Conservation (phyloP, 495 filamentous ascomycete genomes). For the Aspergillus saccharolyticus region DNA sequence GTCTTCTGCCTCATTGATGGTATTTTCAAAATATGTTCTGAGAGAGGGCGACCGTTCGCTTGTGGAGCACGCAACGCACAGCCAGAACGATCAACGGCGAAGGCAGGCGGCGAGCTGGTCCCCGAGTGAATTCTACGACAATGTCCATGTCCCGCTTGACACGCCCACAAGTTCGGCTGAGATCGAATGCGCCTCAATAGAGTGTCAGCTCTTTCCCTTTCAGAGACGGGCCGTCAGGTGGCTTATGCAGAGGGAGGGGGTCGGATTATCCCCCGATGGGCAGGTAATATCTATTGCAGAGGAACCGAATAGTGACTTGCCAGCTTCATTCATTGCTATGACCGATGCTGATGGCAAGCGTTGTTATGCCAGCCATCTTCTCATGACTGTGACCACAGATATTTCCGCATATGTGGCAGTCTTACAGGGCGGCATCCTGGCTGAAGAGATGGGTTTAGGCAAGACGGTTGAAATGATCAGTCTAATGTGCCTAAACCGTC, state of each 20-base stretch:
- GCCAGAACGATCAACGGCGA: neutral
- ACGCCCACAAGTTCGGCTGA: constrained; percentile 31
- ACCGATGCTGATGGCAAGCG: constrained; percentile 45
- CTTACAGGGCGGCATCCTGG: constrained; percentile 62
- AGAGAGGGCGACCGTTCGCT: constrained; percentile 15
- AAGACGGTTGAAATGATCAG: constrained; percentile 90
- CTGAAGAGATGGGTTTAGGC: constrained; percentile 95
- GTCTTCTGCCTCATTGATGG: constrained; percentile 15
- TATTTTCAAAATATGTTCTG: constrained; percentile 30
- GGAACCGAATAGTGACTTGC: constrained; percentile 18
- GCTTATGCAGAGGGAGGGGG: constrained; percentile 58
- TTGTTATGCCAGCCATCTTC: constrained; percentile 60
- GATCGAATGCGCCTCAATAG: constrained; percentile 38
- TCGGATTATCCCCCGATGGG: constrained; percentile 33
- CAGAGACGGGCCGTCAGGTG: constrained; percentile 67
- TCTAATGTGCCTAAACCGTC: constrained; percentile 61
- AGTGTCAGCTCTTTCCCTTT: constrained; percentile 62
- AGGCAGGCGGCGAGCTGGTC: constrained; percentile 31
- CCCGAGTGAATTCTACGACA: constrained; percentile 60
- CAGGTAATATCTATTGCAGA: constrained; percentile 17
- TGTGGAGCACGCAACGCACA: neutral
- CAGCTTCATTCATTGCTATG: constrained; percentile 31
- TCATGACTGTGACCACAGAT: constrained; percentile 56
- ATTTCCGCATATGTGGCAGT: constrained; percentile 25
- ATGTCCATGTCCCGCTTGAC: constrained; percentile 53